phyloP scores from a whole-genome alignment of 2,329 filamentous ascomycete genomes.

The Chaetothyriales sp. region DNA sequence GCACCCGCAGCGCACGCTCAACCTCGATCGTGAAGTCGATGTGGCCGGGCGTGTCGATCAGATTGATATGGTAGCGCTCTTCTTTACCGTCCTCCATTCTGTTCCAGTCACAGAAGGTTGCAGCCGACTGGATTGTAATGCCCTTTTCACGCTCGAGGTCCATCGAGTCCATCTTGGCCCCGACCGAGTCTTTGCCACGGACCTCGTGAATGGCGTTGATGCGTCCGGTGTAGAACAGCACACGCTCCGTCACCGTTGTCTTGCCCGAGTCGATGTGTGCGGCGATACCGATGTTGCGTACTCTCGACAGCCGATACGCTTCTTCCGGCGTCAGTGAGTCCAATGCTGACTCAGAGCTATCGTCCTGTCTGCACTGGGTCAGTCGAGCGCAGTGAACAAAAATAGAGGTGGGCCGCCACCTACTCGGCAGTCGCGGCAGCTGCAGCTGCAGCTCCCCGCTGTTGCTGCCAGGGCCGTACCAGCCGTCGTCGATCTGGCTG shows the following conservation, averaged over 20 bases:
- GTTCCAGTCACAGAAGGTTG: slow-evolving; percentile 93
- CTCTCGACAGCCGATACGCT: slow-evolving; percentile 57
- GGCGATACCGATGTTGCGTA: slow-evolving; percentile 96
- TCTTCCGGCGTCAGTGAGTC: slow-evolving; percentile 71
- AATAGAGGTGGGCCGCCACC: slow-evolving; percentile 11
- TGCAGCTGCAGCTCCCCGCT: slow-evolving; percentile 28
- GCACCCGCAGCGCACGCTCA: slow-evolving; percentile 80
- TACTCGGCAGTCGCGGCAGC: slow-evolving; percentile 28
- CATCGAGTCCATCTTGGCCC: slow-evolving; percentile 99
- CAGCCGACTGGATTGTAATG: slow-evolving; percentile 96
- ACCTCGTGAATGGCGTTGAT: slow-evolving; percentile 98
- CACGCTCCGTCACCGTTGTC: slow-evolving; percentile 88
- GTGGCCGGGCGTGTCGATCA: slow-evolving; percentile 96
- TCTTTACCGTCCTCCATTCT: slow-evolving; percentile 67
- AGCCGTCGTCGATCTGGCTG: slow-evolving; percentile 11
- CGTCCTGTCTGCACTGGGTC: slow-evolving; percentile 31
- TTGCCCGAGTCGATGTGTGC: slow-evolving; percentile 98
- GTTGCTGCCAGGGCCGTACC: slow-evolving; percentile 28
- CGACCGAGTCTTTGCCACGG: slow-evolving; percentile 80
- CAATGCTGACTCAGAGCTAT: slow-evolving; percentile 50
- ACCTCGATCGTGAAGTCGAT: slow-evolving; percentile 99
- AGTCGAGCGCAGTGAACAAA: background rate
- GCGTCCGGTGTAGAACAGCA: slow-evolving; percentile 93
- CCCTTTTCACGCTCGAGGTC: slow-evolving; percentile 95
- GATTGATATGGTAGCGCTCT: slow-evolving; percentile 88